These are phyloP conservation scores for Leishmania braziliensis DNA, from an alignment of 208 protist species.

Conservation along the genomic window DNA sequence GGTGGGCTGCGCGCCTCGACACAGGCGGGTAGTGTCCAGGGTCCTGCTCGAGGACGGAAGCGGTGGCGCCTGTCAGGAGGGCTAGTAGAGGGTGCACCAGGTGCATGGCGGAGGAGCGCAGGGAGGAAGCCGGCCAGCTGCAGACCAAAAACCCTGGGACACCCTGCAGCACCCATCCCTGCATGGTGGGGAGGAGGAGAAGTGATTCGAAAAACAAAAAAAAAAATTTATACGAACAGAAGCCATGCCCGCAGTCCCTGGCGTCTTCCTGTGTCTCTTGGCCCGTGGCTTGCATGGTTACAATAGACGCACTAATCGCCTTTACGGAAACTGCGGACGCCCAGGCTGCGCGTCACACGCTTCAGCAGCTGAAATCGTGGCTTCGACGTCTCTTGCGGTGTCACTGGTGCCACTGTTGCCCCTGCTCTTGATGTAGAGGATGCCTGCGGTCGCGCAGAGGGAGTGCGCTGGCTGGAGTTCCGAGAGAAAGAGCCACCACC, in stretches of 20 bases:
- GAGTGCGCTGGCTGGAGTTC: background rate
- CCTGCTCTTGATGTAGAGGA: background rate
- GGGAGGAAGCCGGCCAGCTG: background rate
- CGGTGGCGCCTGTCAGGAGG: background rate
- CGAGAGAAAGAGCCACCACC: background rate
- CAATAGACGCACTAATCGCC: background rate
- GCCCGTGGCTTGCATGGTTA: background rate
- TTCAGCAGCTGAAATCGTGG: constrained; percentile 19
- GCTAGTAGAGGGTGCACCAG: background rate
- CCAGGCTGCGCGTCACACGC: constrained; percentile 15
- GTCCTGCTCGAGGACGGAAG: background rate
- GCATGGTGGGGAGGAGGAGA: background rate
- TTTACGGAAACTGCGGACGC: background rate
- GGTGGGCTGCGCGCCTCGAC: background rate
- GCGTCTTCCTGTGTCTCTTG: background rate
- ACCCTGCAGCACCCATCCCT: too few relatives aligned
- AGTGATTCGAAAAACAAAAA: background rate
- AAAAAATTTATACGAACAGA: background rate
- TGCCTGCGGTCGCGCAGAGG: background rate
- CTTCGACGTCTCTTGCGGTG: constrained; percentile 17
- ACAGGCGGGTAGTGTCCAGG: background rate
- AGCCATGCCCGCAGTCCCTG: background rate
- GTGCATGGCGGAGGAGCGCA: background rate
- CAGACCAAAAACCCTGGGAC: background rate
- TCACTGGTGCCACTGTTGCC: background rate